Evolutionary conservation across 495 filamentous ascomycete genomes (phyloP).

Genomic region (Xanthoparmelia taractica): DNA sequence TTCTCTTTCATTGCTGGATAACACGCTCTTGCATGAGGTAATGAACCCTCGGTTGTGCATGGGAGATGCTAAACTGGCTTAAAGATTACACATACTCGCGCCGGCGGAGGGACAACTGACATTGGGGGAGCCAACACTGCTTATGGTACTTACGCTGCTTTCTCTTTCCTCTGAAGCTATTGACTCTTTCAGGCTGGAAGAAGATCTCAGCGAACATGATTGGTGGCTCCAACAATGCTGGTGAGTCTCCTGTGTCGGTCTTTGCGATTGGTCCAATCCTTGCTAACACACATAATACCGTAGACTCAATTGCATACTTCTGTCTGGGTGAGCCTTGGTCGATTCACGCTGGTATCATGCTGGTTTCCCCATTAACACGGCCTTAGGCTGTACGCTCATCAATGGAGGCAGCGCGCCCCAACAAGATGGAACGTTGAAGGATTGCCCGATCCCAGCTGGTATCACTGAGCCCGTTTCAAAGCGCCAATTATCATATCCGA

Average conservation of each 20-base stretch:
- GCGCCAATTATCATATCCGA: neutral
- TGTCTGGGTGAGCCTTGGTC: neutral
- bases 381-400: neutral
- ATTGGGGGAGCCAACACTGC: neutral
- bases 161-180: neutral
- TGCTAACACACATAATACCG: neutral
- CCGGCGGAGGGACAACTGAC: neutral
- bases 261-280: neutral
- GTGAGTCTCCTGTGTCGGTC: neutral
- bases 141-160: neutral
- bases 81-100: neutral
- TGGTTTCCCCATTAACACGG: neutral
- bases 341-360: neutral
- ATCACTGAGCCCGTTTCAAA: neutral
- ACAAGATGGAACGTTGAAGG: neutral
- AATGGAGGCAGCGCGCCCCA: neutral
- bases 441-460: neutral
- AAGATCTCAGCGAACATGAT: neutral
- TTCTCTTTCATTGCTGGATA: slow-evolving; percentile 1
- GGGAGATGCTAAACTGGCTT: neutral
- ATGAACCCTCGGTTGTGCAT: neutral
- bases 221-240: neutral
- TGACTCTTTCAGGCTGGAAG: slow-evolving; percentile 1
- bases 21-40: neutral
- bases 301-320: neutral